These are phyloP conservation scores for Fusarium sulawesiense DNA, from an alignment of 2,329 filamentous ascomycete genomes.

Conservation along the genomic window DNA sequence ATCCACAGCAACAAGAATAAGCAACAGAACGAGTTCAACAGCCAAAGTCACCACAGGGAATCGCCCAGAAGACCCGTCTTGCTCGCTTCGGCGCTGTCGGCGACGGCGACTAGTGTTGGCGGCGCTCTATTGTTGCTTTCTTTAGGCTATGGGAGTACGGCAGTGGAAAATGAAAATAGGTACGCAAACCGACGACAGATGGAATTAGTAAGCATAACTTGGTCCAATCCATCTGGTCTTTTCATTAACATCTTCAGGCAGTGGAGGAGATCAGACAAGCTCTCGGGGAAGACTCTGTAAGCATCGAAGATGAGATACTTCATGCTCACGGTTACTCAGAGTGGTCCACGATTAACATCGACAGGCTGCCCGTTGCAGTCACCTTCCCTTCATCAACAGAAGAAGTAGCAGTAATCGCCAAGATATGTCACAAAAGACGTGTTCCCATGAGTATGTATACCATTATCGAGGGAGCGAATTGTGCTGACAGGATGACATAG, in stretches of 20 bases:
- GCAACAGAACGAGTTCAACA: fast-evolving
- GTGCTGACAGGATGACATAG: background rate
- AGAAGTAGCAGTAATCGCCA: constrained; percentile 68
- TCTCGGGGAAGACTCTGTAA: constrained; percentile 63
- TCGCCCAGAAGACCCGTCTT: background rate
- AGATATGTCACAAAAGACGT: constrained; percentile 79
- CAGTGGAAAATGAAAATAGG: fast-evolving
- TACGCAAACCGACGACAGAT: constrained; percentile 2
- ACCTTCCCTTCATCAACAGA: constrained; percentile 70
- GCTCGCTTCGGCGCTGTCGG: background rate
- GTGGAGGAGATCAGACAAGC: constrained; percentile 64
- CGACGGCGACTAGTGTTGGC: background rate
- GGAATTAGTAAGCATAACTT: background rate
- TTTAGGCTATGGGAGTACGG: fast-evolving
- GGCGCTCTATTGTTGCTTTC: background rate
- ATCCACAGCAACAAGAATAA: background rate
- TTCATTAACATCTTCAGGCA: constrained; percentile 53
- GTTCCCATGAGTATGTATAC: constrained; percentile 71
- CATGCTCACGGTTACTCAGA: constrained; percentile 72
- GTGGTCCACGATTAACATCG: constrained; percentile 72
- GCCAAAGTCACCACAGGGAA: background rate
- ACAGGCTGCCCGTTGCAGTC: constrained; percentile 70
- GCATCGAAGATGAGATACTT: constrained; percentile 72
- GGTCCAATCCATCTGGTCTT: fast-evolving
- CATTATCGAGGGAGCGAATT: fast-evolving